These are phyloP conservation scores for Plantago major DNA, from an alignment of 257 asterid species.

Conservation along the genomic window DNA sequence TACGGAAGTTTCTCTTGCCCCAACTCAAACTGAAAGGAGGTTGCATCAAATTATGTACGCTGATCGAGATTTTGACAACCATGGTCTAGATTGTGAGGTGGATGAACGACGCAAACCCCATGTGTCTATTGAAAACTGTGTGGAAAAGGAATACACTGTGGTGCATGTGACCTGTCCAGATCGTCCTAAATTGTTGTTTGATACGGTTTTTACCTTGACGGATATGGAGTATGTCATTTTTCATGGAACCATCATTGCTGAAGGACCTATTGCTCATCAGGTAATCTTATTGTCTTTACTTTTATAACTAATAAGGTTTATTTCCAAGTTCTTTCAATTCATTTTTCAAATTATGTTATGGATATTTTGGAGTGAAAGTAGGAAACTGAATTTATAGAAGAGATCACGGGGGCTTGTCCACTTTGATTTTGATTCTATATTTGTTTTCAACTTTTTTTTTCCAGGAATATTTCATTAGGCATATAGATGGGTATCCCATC, in stretches of 20 bases:
- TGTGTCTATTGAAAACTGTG: slow-evolving; percentile 44
- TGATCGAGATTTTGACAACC: slow-evolving; percentile 54
- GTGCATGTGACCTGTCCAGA: slow-evolving; percentile 49
- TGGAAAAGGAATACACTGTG: slow-evolving; percentile 45
- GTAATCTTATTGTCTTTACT: slow-evolving; percentile 14
- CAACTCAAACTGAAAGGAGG: slow-evolving; percentile 71
- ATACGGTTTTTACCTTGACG: slow-evolving; percentile 58
- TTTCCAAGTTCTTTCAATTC: too few relatives aligned
- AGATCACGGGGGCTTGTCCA: too few relatives aligned
- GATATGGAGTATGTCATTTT: slow-evolving; percentile 66
- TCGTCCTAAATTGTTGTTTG: slow-evolving; percentile 64
- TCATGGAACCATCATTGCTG: slow-evolving; percentile 54
- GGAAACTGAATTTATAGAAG: too few relatives aligned
- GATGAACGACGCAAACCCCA: slow-evolving; percentile 28
- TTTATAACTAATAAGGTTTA: too few relatives aligned
- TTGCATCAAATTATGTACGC: slow-evolving; percentile 87
- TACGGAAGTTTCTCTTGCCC: slow-evolving; percentile 62
- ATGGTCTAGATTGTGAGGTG: slow-evolving; percentile 4
- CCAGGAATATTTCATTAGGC: slow-evolving; percentile 69
- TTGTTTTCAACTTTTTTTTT: not conserved
- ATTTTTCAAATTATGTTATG: too few relatives aligned
- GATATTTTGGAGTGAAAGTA: too few relatives aligned
- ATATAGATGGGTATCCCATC: slow-evolving; percentile 55
- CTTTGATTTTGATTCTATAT: not conserved
- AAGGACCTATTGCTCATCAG: slow-evolving; percentile 60